phyloP scores from a whole-genome alignment of 768 basidiomycete genomes.

The Hortiboletus campestris region DNA sequence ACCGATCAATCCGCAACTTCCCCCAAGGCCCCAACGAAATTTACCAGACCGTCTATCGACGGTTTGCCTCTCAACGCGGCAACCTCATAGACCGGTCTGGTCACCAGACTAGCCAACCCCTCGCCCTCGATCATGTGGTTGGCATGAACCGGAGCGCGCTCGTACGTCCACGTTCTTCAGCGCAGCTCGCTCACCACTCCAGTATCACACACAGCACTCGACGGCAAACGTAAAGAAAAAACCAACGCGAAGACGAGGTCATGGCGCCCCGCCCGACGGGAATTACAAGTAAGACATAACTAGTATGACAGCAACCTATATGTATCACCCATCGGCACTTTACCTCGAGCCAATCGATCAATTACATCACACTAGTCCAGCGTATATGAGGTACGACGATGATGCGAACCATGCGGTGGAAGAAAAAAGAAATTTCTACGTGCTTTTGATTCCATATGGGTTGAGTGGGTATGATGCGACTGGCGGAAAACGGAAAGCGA shows the following conservation, averaged over 20 bases:
- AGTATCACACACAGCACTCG: too few relatives aligned
- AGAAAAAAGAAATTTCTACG: background rate
- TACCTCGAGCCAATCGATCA: background rate
- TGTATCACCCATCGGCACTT: background rate
- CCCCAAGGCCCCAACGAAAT: too few relatives aligned
- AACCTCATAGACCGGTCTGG: too few relatives aligned
- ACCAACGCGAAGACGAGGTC: background rate
- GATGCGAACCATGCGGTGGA: background rate
- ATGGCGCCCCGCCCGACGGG: background rate
- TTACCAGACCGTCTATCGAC: too few relatives aligned
- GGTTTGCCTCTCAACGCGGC: too few relatives aligned
- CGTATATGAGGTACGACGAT: background rate
- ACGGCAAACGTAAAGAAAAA: background rate
- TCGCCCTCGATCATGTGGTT: too few relatives aligned
- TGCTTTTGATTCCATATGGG: constrained; percentile 1
- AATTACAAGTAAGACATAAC: background rate
- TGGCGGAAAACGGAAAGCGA: background rate
- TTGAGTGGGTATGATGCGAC: background rate
- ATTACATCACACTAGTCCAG: background rate
- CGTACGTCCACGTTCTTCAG: background rate
- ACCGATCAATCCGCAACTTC: too few relatives aligned
- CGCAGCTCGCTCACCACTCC: background rate
- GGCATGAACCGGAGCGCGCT: too few relatives aligned
- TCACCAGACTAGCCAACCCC: too few relatives aligned
- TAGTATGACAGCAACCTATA: background rate